Evolutionary conservation across 345 rosid species (phyloP), one percentile per base, ranked within the genome.

Genomic region (Eutrema heterophyllum): DNA sequence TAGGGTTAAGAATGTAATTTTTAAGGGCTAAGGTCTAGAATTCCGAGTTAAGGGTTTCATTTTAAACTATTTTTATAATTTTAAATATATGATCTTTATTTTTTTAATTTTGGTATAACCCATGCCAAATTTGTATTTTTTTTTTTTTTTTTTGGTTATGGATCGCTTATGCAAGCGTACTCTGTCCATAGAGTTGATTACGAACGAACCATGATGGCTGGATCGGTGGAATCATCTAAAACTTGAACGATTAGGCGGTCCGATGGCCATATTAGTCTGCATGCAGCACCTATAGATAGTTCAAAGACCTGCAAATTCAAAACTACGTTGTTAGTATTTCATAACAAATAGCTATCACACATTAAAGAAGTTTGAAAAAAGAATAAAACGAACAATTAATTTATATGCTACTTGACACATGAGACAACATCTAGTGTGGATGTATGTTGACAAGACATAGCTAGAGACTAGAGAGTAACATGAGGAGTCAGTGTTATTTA

Each of bases 221-320:
- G 84, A 68, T 84, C 83, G 5, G 86, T 86, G 18, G 90, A 86
- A 57, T 86, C 88, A 49, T 86, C 90, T 35, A 86, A 81, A 46
- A 86, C 84, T 78, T 86, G 90, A 60, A 86, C 64, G 53, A 84
- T 76, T 70, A 86, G 56, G 15, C 88, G 65, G 49, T 86, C 80
- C 9, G 71, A 72, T 46, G 87, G 90, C 87, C 90, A 86, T 30
- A 79, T 77, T 16, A 84, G 76, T 39, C 81, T 85, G 67, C 90
- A 86, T 1, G 88, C 84, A 5, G 88, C 88, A 55, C 85, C 85
- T 26, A 86, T 86, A 6, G 90, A 86, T 51, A 84, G 48, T 65
- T 78, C 81, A 69, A 81, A 83, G 43, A 86, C 87, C 87, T 86
- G 80, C 21, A 75, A 4, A 13, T 43, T 61, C 6, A 45, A 51